A percentile compares a stretch with the other conserved stretches of the same genome.
Conservation (phyloP, 192 early-diverging fungal species). For the Phlyctochytrium planicorne region DNA sequence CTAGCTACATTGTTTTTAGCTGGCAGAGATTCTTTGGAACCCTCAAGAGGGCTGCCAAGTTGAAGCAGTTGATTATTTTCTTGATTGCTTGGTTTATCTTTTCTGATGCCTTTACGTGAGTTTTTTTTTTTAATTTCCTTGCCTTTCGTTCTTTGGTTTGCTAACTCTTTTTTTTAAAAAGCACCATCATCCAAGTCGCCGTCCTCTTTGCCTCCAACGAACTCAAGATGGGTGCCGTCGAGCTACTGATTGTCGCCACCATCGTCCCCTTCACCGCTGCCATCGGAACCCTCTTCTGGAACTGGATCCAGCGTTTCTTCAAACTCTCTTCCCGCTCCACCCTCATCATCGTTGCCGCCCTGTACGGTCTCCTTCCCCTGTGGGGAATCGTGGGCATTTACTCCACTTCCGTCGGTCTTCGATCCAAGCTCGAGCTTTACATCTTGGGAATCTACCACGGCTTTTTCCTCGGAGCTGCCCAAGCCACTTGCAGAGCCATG, state of each 20-base stretch:
- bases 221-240: slow-evolving; percentile 46
- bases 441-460: slow-evolving; percentile 58
- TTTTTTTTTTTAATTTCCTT: too few relatives aligned
- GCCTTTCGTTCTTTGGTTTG: slow-evolving; percentile 41
- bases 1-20: slow-evolving; percentile 21
- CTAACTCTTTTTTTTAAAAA: too few relatives aligned
- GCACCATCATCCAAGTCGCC: slow-evolving; percentile 47
- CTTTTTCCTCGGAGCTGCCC: slow-evolving; percentile 52
- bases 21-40: slow-evolving; percentile 34
- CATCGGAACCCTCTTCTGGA: slow-evolving; percentile 56
- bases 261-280: slow-evolving; percentile 56
- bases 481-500: slow-evolving; percentile 55
- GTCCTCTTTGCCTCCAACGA: slow-evolving; percentile 58
- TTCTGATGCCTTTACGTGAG: slow-evolving; percentile 64
- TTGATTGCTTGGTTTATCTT: slow-evolving; percentile 71
- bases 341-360: slow-evolving; percentile 46
- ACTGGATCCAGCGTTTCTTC: slow-evolving; percentile 52
- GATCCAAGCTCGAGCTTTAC: slow-evolving; percentile 56
- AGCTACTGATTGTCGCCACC: slow-evolving; percentile 55
- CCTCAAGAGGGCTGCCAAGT: slow-evolving; percentile 41
- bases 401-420: slow-evolving; percentile 50
- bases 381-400: slow-evolving; percentile 65
- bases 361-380: slow-evolving; percentile 55
- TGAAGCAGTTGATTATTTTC: slow-evolving; percentile 61
- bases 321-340: slow-evolving; percentile 49